Base-by-base conservation (phyloP, 2,329 filamentous ascomycete genomes). In the Chaetothyriales sp. region DNA sequence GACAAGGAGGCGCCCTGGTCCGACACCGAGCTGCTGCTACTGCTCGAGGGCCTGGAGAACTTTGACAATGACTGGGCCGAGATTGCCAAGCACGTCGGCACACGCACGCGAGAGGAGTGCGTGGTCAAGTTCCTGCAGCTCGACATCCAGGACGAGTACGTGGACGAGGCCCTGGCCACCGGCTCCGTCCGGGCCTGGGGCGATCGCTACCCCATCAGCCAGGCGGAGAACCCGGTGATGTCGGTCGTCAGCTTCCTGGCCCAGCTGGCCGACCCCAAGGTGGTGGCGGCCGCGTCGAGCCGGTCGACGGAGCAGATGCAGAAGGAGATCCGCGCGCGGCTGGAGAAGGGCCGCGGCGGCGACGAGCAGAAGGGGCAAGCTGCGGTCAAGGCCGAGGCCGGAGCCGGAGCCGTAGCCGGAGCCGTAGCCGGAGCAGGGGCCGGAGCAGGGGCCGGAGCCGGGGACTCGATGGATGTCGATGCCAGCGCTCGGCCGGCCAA, bases 21-120 rank as follows among this genome's bases (percentile, higher is more conserved):
- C 18, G 89, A 97, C 63, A 82, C 86, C 13, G 92, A 98, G 69
- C 79, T 87, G 13, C 74, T 98, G n/a, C 77, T 89, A 48, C 77
- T 98, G 40, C 77, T 98, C 5, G 92, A 98, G 67, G 94, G 81
- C 7, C 74, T 98, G 47, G 92, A 98, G 70, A 80, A 85, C 61
- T 95, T 90, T 62, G 90, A 97, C 58, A 90, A 97, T 55, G 88
- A 97, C 69, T 98, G 92, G 92, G 84, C 86, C 53, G 81, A 87
- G 62, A 89, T 98, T 59, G 83, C 94, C 1, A 88, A 90, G 57
- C 86, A 95, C 63, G 92, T 98, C 44, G 86, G 86, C 47, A 94
- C 88, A 2, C 83, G 90, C 54, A 95, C 89, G 1, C 79, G 88
- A 50, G 94, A 98, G 67, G 90, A 98, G 70, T 98, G 92, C 66